Base-by-base conservation (phyloP, 106 monocot species). In the Phalaenopsis equestris region DNA sequence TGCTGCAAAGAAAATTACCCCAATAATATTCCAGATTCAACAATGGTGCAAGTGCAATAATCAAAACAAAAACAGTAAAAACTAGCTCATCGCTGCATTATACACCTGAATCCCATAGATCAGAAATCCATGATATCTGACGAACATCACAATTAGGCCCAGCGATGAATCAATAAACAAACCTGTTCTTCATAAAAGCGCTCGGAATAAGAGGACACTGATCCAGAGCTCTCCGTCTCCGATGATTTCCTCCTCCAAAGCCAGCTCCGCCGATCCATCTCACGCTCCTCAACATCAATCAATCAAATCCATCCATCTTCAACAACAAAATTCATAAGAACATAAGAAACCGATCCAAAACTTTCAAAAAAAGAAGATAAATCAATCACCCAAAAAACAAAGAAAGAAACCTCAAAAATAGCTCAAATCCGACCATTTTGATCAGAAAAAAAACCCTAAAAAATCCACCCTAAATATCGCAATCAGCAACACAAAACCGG, bases 221-320 rank as follows among this genome's bases (percentile, higher is more conserved):
- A 95, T 73, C 84, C 90, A 3, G 86, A 91, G 89, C 89, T 90
- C 81, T 95, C 90, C 14, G 88, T 92, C 81, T 90, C 90, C 43
- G 88, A 80, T 6, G 93, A 82, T 79, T 85, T 93, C 78, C 88
- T 81, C 75, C 85, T 86, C 93, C 93, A 90, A 52, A 52, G 52
- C 12, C 0, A 52, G n/a, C 19, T 61, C 61, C 61, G 61, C 4
- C 61, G 61, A 61, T 61, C 61, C 61, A 61, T 61, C 19, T 61
- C 17, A 21, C 19, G n/a, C 5, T 61, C 21, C 61, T 61, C 61
- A 61, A 3, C 61, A 61, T 61, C 61, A 61, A 61, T 18, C 21
- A 21, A 17, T n/a, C 61, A 61, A 61, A 61, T 1, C 61, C 30
- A 30, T 30, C 30, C 0, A 30, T 19, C 8, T 61, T 61, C 17